Evolutionary conservation across 805 yeast genomes (phyloP).

Genomic region (Wickerhamiella galacta): DNA sequence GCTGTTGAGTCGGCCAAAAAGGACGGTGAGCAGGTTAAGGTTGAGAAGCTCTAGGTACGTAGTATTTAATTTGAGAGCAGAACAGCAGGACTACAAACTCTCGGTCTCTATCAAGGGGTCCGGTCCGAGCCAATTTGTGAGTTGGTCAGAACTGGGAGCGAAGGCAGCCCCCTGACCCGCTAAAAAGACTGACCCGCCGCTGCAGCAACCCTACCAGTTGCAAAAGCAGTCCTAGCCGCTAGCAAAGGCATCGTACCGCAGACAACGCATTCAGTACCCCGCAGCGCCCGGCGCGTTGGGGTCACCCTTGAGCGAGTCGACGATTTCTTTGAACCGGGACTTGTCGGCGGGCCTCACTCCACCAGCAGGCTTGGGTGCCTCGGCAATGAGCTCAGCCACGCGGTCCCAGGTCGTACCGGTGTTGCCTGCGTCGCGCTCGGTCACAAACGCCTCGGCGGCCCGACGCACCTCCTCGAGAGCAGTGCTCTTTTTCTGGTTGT

Average conservation of each 20-base stretch:
- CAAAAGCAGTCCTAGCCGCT: too few relatives aligned
- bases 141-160: too few relatives aligned
- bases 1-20: constrained; percentile 48
- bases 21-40: constrained; percentile 23
- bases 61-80: background rate
- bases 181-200: too few relatives aligned
- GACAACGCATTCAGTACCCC: constrained; percentile 31
- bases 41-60: constrained; percentile 14
- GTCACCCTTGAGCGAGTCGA: constrained; percentile 50
- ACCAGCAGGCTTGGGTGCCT: constrained; percentile 24
- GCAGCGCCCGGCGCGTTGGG: constrained; percentile 63
- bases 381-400: constrained; percentile 34
- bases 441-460: constrained; percentile 50
- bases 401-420: constrained; percentile 42
- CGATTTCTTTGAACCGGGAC: constrained; percentile 49
- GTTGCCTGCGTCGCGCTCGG: constrained; percentile 46
- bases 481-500: constrained; percentile 67
- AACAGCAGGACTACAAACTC: background rate
- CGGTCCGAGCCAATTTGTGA: too few relatives aligned
- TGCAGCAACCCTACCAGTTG: too few relatives aligned
- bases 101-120: background rate
- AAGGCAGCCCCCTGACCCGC: too few relatives aligned
- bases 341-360: constrained; percentile 41
- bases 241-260: too few relatives aligned
- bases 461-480: constrained; percentile 43